These are phyloP conservation scores for Rhizopogon rudus DNA, from an alignment of 768 basidiomycete genomes.

Conservation along the genomic window DNA sequence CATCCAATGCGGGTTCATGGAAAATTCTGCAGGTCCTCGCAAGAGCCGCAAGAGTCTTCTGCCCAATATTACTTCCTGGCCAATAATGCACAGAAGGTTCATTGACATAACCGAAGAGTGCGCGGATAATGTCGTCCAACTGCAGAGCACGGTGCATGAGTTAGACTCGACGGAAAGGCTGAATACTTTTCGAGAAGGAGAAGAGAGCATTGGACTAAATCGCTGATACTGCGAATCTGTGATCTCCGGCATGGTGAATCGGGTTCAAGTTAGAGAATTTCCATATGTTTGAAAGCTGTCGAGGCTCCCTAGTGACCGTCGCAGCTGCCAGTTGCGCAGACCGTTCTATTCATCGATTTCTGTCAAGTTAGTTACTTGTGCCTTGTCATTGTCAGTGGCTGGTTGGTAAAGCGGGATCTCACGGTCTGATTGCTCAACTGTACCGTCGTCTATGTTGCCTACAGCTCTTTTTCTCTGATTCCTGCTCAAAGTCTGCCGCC, in stretches of 20 bases:
- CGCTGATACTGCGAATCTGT: too few species aligned
- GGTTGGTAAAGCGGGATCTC: neutral
- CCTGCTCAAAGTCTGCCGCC: neutral
- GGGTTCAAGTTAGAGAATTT: too few species aligned
- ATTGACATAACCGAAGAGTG: neutral
- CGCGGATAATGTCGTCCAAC: neutral
- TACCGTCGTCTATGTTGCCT: neutral
- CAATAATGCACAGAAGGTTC: neutral
- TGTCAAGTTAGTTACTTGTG: too few species aligned
- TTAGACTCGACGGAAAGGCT: neutral
- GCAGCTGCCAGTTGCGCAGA: too few species aligned
- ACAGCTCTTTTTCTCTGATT: neutral
- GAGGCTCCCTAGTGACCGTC: too few species aligned
- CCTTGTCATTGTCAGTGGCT: too few species aligned
- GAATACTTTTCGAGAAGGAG: too few species aligned
- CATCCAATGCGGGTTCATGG: neutral
- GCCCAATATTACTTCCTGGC: neutral
- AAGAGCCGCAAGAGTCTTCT: neutral
- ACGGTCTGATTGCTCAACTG: neutral
- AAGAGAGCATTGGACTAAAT: too few species aligned
- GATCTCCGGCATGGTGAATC: too few species aligned
- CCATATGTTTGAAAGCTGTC: too few species aligned
- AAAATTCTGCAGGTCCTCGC: neutral
- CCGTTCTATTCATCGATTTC: too few species aligned
- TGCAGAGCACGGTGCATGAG: neutral